Conservation (phyloP, 371 early-diverging fungal genomes). For the Apophysomyces variabilis region DNA sequence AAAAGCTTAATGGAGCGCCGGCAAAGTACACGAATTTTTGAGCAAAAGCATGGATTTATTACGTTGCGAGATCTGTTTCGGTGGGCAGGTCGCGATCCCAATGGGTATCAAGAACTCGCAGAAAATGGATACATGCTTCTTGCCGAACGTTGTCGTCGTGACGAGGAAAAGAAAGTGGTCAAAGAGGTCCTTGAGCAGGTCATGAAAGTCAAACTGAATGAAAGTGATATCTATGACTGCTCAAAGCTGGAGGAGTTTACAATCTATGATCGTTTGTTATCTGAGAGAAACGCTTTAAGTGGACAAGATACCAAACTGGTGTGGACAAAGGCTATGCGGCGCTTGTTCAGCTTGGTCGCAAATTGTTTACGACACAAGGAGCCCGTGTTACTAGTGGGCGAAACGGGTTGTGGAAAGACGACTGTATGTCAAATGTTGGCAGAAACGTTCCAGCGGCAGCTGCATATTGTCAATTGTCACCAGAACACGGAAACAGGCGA, state of each 20-base stretch:
- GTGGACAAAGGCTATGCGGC: slow-evolving; percentile 95
- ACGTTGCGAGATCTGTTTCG: slow-evolving; percentile 99
- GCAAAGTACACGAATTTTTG: slow-evolving; percentile 87
- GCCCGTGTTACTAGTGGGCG: slow-evolving; percentile 98
- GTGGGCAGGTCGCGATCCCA: slow-evolving; percentile 93
- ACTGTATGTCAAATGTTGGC: slow-evolving; percentile 97
- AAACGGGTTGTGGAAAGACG: slow-evolving; percentile 99
- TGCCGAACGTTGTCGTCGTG: slow-evolving; percentile 90
- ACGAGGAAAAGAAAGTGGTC: slow-evolving; percentile 85
- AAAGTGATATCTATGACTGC: slow-evolving; percentile 70
- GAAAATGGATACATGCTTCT: slow-evolving; percentile 96
- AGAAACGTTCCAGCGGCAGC: slow-evolving; percentile 58
- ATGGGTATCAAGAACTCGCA: slow-evolving; percentile 81
- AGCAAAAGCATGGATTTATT: slow-evolving; percentile 91
- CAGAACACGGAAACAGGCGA: slow-evolving; percentile 98
- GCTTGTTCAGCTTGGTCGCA: slow-evolving; percentile 88
- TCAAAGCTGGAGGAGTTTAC: slow-evolving; percentile 59
- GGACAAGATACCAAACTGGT: slow-evolving; percentile 67
- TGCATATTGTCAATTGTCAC: slow-evolving; percentile 97
- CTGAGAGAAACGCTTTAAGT: slow-evolving; percentile 24
- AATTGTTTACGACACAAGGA: slow-evolving; percentile 87
- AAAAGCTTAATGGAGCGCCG: slow-evolving; percentile 81
- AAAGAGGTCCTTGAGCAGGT: slow-evolving; percentile 84
- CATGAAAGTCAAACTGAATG: slow-evolving; percentile 75
- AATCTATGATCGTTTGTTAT: slow-evolving; percentile 41